phyloP scores from a whole-genome alignment of 2,329 filamentous ascomycete genomes.

The Fusarium goolgardi region DNA sequence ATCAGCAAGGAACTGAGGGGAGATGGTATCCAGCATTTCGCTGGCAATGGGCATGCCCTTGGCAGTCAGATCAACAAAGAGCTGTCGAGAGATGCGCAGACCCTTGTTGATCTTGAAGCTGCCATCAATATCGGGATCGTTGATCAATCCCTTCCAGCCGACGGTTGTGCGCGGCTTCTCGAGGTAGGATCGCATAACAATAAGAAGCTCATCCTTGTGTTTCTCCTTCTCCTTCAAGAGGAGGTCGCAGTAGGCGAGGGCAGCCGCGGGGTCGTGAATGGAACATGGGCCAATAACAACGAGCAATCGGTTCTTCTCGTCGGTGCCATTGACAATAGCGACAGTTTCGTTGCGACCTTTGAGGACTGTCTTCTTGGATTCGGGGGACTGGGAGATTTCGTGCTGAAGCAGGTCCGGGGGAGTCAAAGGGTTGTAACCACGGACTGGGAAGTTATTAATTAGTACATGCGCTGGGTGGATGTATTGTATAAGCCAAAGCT shows the following conservation, averaged over 20 bases:
- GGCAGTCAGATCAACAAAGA: conserved; percentile 92
- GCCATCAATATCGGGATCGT: conserved; percentile 98
- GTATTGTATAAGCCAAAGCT: conserved; percentile 16
- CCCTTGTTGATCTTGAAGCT: conserved; percentile 99
- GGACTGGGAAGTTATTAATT: conserved; percentile 64
- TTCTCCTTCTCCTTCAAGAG: conserved; percentile 86
- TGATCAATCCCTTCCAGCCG: conserved; percentile 98
- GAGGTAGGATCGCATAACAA: conserved; percentile 98
- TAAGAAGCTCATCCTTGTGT: conserved; percentile 87
- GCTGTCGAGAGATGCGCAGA: conserved; percentile 82
- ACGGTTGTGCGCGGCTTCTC: conserved; percentile 99
- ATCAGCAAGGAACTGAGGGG: conserved; percentile 95
- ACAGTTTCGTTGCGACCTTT: conserved; percentile 72
- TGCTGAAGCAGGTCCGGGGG: conserved; percentile 94
- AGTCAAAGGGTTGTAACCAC: conserved; percentile 92
- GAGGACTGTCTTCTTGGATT: conserved; percentile 70
- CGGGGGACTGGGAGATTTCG: conserved; percentile 76
- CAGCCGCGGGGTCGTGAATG: conserved; percentile 92
- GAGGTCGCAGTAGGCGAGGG: conserved; percentile 91
- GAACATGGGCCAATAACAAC: conserved; percentile 95
- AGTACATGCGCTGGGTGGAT: conserved; percentile 27
- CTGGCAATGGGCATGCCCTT: conserved; percentile 96
- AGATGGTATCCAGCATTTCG: conserved; percentile 99
- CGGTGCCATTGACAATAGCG: conserved; percentile 75
- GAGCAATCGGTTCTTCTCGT: conserved; percentile 69